Percentiles rank a stretch among this genome's conserved stretches.
These are phyloP conservation scores for Phialophora expanda DNA, from an alignment of 2,329 filamentous ascomycete species.

Conservation along the genomic window DNA sequence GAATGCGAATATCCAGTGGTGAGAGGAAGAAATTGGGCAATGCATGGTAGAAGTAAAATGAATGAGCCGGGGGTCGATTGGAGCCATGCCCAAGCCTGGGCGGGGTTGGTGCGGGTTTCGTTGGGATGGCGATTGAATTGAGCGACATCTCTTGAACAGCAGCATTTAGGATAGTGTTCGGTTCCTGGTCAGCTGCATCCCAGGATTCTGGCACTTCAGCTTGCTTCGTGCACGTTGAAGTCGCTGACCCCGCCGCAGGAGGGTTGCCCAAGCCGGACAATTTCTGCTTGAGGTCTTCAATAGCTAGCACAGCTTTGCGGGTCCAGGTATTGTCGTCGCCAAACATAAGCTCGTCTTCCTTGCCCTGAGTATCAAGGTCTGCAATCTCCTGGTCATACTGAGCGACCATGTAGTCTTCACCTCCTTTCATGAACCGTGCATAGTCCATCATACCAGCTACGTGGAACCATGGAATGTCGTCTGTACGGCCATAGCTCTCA, in stretches of 20 bases:
- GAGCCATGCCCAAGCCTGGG: constrained; percentile 17
- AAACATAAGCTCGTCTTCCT: constrained; percentile 89
- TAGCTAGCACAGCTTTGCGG: constrained; percentile 76
- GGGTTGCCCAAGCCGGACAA: constrained; percentile 70
- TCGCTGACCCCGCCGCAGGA: constrained; percentile 53
- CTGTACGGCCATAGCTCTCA: constrained; percentile 69
- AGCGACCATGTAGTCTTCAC: constrained; percentile 80
- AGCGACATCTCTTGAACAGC: constrained; percentile 40
- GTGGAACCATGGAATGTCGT: constrained; percentile 93
- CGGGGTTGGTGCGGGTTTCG: constrained; percentile 7
- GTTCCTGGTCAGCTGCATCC: constrained; percentile 26
- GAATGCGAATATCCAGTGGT: constrained; percentile 86
- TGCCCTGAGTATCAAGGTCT: constrained; percentile 75
- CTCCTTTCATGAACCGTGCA: constrained; percentile 92
- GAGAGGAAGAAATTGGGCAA: constrained; percentile 88
- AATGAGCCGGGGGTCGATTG: constrained; percentile 27
- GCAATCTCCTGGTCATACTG: constrained; percentile 81
- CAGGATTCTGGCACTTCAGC: constrained; percentile 30
- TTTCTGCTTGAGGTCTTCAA: constrained; percentile 78
- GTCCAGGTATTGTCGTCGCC: constrained; percentile 94
- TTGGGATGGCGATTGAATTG: constrained; percentile 36
- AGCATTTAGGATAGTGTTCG: constrained; percentile 37
- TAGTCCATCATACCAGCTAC: constrained; percentile 94
- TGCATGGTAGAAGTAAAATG: constrained; percentile 82
- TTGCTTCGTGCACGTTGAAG: constrained; percentile 36